Conservation (phyloP, 768 basidiomycete genomes). For the Neoboletus brunneissimus region DNA sequence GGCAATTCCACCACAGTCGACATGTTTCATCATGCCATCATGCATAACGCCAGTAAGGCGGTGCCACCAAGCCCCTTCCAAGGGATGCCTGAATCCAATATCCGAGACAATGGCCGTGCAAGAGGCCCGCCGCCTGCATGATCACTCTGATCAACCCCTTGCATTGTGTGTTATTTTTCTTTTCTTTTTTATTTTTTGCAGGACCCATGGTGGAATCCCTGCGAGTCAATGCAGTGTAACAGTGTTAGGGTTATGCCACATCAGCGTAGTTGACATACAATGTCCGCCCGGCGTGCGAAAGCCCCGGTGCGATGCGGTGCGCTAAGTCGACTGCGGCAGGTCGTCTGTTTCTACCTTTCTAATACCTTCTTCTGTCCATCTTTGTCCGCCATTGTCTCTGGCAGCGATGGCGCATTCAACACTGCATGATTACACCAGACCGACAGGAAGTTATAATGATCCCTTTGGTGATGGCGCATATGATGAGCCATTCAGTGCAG, state of each 20-base stretch:
- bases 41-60: no score
- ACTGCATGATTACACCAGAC: slow-evolving; percentile 8
- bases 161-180: background rate
- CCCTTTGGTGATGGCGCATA: slow-evolving; percentile 26
- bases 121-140: no score
- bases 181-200: background rate
- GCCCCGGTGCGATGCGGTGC: background rate
- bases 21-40: background rate
- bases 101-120: no score
- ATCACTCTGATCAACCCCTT: no score
- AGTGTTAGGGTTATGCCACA: no score
- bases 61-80: no score
- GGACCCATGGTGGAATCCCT: background rate
- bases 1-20: background rate
- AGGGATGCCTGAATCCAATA: no score
- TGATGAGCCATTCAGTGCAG: slow-evolving; percentile 22
- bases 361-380: background rate
- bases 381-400: slow-evolving; percentile 20
- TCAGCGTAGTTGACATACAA: background rate
- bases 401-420: slow-evolving; percentile 25
- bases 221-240: no score
- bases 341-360: background rate
- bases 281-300: slow-evolving; percentile 21
- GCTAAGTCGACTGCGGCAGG: background rate
- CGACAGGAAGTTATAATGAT: slow-evolving; percentile 17